Evolutionary conservation across 75 land plant genomes (phyloP).

Genomic region (Sequoia sempervirens): DNA sequence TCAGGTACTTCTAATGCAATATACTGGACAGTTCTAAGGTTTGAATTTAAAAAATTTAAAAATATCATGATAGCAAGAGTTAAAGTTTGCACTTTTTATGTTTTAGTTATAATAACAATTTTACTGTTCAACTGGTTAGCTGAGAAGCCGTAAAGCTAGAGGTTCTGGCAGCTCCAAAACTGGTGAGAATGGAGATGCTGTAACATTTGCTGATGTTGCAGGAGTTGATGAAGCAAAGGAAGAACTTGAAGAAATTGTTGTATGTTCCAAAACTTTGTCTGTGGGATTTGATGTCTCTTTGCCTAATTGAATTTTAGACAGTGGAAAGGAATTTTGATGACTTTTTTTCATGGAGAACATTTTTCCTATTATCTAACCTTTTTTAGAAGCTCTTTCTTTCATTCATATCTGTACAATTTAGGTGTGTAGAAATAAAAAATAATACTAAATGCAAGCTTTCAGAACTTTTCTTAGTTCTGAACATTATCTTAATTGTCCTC

Average conservation of each 20-base stretch:
- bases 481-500: not conserved
- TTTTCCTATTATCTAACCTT: not conserved
- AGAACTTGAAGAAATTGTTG: slow-evolving; percentile 98
- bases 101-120: not conserved
- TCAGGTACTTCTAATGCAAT: slow-evolving; percentile 40
- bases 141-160: slow-evolving; percentile 70
- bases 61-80: not conserved
- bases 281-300: not conserved
- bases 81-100: not conserved
- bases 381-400: not conserved
- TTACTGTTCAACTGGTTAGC: slow-evolving; percentile 76
- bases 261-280: slow-evolving; percentile 27
- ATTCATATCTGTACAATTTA: not conserved
- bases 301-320: not conserved
- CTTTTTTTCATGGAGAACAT: not conserved
- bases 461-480: not conserved
- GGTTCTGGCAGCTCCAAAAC: slow-evolving; percentile 65
- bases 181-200: slow-evolving; percentile 62
- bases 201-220: slow-evolving; percentile 95
- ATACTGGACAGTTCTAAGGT: not conserved
- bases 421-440: not conserved
- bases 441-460: not conserved
- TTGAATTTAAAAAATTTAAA: not conserved
- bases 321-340: not conserved
- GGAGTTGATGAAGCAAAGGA: slow-evolving; percentile 99